phyloP scores from a whole-genome alignment of 768 basidiomycete genomes.

The Mrakia gelida region DNA sequence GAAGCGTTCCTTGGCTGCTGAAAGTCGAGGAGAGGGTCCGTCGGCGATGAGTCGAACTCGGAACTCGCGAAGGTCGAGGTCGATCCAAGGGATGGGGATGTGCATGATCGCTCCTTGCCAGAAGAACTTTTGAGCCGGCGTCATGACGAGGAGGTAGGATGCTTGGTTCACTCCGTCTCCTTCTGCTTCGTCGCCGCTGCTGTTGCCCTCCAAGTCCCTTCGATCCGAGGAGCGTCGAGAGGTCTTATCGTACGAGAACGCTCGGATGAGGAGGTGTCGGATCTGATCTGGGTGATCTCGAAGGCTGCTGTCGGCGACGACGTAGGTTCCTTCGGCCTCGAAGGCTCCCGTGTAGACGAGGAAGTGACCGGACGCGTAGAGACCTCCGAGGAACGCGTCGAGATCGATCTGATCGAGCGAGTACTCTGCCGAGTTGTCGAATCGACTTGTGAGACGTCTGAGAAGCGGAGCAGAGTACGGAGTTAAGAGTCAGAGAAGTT shows the following conservation, averaged over 20 bases:
- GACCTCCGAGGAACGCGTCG: constrained; percentile 65
- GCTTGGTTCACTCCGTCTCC: constrained; percentile 32
- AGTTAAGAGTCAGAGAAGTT: neutral
- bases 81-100: constrained; percentile 63
- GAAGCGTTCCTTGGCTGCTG: constrained; percentile 72
- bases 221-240: constrained; percentile 2
- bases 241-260: constrained; percentile 55
- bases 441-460: constrained; percentile 62
- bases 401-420: constrained; percentile 67
- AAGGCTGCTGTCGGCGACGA: constrained; percentile 73
- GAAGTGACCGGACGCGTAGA: constrained; percentile 83
- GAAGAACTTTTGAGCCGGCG: constrained; percentile 77
- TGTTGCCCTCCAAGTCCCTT: constrained; percentile 42
- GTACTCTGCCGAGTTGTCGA: constrained; percentile 91
- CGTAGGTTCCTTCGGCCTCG: constrained; percentile 87
- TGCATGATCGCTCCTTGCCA: constrained; percentile 89
- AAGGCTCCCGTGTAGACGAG: constrained; percentile 83
- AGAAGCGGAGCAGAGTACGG: neutral
- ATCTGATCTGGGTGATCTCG: constrained; percentile 72
- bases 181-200: constrained; percentile 47
- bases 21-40: constrained; percentile 72
- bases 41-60: constrained; percentile 90
- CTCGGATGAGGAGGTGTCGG: constrained; percentile 72
- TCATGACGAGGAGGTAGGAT: constrained; percentile 75
- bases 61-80: constrained; percentile 78